Conservation (phyloP, 2,329 filamentous ascomycete species). For the Raffaelea arxii region DNA sequence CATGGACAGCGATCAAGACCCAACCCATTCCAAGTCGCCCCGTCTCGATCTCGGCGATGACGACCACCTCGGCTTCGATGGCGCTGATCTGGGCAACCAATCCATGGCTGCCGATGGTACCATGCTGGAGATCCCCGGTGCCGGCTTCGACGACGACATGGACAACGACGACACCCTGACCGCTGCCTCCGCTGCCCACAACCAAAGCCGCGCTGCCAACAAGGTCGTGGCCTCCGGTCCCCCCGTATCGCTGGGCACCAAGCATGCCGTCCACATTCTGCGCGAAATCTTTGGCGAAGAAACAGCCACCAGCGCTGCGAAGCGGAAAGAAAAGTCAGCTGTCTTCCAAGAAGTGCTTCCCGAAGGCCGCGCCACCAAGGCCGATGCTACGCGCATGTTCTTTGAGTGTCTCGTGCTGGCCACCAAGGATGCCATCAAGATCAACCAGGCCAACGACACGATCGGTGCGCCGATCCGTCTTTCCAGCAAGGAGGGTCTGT, state of each 20-base stretch:
- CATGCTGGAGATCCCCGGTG: slow-evolving; percentile 53
- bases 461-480: slow-evolving; percentile 77
- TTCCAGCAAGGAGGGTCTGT: slow-evolving; percentile 86
- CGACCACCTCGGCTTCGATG: slow-evolving; percentile 34
- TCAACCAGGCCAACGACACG: slow-evolving; percentile 67
- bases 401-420: slow-evolving; percentile 93
- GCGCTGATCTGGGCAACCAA: slow-evolving; percentile 42
- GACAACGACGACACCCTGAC: slow-evolving; percentile 26
- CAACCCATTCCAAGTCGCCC: slow-evolving; percentile 56
- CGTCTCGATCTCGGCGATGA: slow-evolving; percentile 60
- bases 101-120: slow-evolving; percentile 51
- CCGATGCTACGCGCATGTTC: slow-evolving; percentile 98
- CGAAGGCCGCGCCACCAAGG: slow-evolving; percentile 67
- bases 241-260: slow-evolving; percentile 81
- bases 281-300: slow-evolving; percentile 77
- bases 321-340: slow-evolving; percentile 66
- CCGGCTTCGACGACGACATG: slow-evolving; percentile 36
- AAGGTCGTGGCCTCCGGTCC: slow-evolving; percentile 74
- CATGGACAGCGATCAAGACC: slow-evolving; percentile 57
- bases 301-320: slow-evolving; percentile 56
- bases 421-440: slow-evolving; percentile 96
- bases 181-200: slow-evolving; percentile 30
- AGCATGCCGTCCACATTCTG: slow-evolving; percentile 90
- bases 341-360: slow-evolving; percentile 89
- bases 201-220: slow-evolving; percentile 62